Conservation (phyloP, 495 filamentous ascomycete species). For the Extremus antarcticus region DNA sequence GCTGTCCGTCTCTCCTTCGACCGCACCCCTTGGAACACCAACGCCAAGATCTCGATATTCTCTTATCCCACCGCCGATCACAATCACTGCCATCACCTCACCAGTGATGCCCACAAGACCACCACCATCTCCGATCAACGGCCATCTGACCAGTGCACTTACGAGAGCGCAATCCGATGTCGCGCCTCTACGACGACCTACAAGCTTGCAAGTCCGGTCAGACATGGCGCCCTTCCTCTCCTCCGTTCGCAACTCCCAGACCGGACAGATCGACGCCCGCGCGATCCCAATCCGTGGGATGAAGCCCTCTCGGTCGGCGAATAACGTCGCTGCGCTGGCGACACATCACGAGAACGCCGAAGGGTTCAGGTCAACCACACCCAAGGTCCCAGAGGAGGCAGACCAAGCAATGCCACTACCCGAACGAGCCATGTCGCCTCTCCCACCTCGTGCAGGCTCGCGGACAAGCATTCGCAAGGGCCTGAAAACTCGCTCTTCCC, state of each 20-base stretch:
- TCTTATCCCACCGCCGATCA: constrained; percentile 4
- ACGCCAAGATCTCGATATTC: neutral
- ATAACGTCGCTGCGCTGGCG: neutral
- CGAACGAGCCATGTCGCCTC: neutral
- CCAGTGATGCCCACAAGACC: constrained; percentile 7
- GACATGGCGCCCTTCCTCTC: constrained; percentile 28
- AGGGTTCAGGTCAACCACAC: neutral
- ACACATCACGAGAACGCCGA: neutral
- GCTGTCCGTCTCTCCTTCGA: neutral
- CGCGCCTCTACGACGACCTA: constrained; percentile 23
- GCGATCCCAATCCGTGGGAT: constrained; percentile 6
- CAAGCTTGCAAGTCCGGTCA: constrained; percentile 27
- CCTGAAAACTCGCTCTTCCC: constrained; percentile 12
- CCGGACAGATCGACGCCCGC: neutral
- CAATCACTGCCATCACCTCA: neutral
- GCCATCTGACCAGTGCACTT: neutral
- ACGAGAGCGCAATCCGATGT: constrained; percentile 5
- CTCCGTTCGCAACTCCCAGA: constrained; percentile 17
- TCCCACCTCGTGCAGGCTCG: neutral
- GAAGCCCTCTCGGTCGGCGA: constrained; percentile 14
- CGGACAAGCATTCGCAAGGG: neutral
- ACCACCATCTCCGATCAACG: constrained; percentile 1
- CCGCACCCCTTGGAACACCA: neutral
- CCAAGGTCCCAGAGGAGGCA: neutral
- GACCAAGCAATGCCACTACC: neutral